Evolutionary conservation across 2,329 filamentous ascomycete species (phyloP), one percentile per base, ranked within the genome.

Genomic region (Neoarthrinium moseri): DNA sequence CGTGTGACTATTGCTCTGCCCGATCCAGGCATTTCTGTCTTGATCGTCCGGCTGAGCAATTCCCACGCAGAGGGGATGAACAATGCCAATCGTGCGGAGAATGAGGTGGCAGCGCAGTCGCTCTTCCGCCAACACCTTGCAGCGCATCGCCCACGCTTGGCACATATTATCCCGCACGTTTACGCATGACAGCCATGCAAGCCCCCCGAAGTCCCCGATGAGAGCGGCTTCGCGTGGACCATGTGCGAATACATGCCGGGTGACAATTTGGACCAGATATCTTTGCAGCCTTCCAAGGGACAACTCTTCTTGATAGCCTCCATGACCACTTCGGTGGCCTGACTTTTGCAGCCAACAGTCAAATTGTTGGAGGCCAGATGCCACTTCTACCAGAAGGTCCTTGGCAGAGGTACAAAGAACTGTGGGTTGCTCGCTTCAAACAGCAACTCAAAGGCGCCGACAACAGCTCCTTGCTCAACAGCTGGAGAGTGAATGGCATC

Each of bases 11-110:
- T 7, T 3, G 12, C 22, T 5, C 45, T 51, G 4, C 53, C 54
- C 5, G 4, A 30, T 0, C 38, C 38, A 1, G 52, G 52, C 11
- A 23, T 56, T 4, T 43, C 52, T 4, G 22, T 40, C 3, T 26
- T 60, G 5, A 43, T 61, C 23, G 12, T 50, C 5, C 53, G 53
- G 18, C 45, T 62, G 17, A 61, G 57, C 47, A 61, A 61, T 43
- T 51, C 51, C 12, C 21, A 29, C 4, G 53, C 56, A 4, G 46
- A 53, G 4, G 52, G 50, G 1, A 23, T 58, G 8, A 58, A 58
- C 51, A 53, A 60, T 18, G 24, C 53, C 26, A 58, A 57, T 36
- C 56, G 59, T 4, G 49, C 60, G 4, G 49, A 61, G 43, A 63
- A 61, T 32, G 59, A 62, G 11, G 58, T 63, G 6, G 56, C 56